Base-by-base conservation (phyloP, 768 basidiomycete species). In the Exidia glandulosa region DNA sequence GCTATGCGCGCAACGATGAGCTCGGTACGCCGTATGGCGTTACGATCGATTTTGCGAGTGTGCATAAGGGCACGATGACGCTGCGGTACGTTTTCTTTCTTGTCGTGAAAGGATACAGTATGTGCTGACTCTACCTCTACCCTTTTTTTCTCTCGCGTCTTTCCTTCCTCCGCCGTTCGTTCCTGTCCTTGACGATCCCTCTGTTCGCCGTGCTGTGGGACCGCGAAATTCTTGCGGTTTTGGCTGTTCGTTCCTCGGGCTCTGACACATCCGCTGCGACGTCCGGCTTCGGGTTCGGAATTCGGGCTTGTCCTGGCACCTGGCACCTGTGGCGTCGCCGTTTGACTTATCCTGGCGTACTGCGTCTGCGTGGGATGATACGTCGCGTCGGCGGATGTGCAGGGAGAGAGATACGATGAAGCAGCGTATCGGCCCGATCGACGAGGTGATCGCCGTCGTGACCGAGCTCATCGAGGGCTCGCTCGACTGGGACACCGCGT, bases 1-100 rank as follows among this genome's bases (percentile, higher is more conserved):
- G 95, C 14, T 98, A 98, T 74, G 85, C 96, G 13, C 84, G 96
- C 61, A 99, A 98, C 74, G 96, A 99, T 74, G 96, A 98, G 75
- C 81, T 99, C 50, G 96, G 96, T 63, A 98, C 96, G 32, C 96
- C 96, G 1, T 99, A 88, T 72, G 96, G 95, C 56, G 80, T 95
- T 60, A 99, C 96, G 1, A 79, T 98, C 59, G 95, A 97, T 73
- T 97, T 98, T 75, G 96, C 94, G 5, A 85, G 86, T 88, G 76
- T 94, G 57, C 83, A 89, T 74, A 95, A 97, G 69, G 77, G 86
- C 61, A 98, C 95, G 36, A 88, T 96, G 80, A 99, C 95, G 10
- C 82, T 95, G 61, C 84, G 92, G 91, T 91, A 69, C 71, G 88
- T 76, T 56, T 31, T 58, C 60, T 45, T 31, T 14, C 13, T 33